Conservation (phyloP, 148 eudicot genomes). For the Rhododendron mucronatum region DNA sequence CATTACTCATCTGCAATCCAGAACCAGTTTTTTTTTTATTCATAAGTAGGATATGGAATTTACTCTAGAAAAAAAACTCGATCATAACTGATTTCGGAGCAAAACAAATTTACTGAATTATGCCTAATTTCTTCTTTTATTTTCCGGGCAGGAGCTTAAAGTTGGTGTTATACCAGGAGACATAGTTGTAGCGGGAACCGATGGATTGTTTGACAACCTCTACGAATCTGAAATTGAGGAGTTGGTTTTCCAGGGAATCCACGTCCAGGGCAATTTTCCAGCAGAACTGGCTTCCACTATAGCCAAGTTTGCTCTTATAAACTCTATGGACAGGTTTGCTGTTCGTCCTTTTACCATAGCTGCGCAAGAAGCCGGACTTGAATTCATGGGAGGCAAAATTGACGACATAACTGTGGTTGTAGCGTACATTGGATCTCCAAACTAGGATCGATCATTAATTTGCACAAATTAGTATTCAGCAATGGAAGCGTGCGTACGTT, state of each 20-base stretch:
- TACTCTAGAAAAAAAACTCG: not conserved
- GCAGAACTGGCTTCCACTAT: not conserved
- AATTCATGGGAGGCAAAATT: not conserved
- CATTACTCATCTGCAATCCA: no score
- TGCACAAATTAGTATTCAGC: not conserved
- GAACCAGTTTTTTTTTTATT: not conserved
- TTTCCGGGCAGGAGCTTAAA: not conserved
- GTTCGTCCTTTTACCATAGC: not conserved
- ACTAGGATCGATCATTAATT: not conserved
- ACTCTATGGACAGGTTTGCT: not conserved
- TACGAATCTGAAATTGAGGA: not conserved
- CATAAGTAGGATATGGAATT: not conserved
- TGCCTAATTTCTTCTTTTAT: not conserved
- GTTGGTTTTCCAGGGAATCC: not conserved
- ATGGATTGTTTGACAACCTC: constrained; percentile 6
- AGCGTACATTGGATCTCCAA: not conserved
- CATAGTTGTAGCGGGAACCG: constrained; percentile 2
- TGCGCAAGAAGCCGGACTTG: not conserved
- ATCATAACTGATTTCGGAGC: not conserved
- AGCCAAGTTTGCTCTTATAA: not conserved
- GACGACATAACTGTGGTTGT: constrained; percentile 9
- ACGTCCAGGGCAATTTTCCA: no score
- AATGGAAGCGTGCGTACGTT: not conserved
- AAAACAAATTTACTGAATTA: not conserved
- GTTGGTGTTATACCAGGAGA: not conserved